Evolutionary conservation across 169 alveolate genomes (phyloP), one percentile per base, ranked within the genome.

Genomic region (Plasmodium malariae): DNA sequence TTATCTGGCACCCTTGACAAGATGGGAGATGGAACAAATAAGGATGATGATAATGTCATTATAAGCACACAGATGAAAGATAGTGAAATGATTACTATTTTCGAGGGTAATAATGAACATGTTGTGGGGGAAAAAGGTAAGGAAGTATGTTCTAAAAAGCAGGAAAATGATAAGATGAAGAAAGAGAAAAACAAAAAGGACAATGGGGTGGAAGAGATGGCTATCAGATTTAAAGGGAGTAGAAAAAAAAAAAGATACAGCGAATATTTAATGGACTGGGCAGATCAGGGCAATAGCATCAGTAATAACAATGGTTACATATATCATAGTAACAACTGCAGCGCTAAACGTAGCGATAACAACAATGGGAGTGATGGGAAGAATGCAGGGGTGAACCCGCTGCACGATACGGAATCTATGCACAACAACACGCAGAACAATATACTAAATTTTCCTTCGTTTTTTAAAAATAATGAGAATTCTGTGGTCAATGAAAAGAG

Each of bases 351-450:
- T 48, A 30, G 14, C 28, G 19, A 49, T 11, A 34, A 49, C 17
- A 37, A 62, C n/a, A 69, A 62, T 55, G 34, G 17, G 21, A 78
- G 43, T 11, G 76, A 78, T 48, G 26, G 24, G 28, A 78, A 36
- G 36, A 48, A n/a, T n/a, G n/a, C n/a, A n/a, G n/a, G 2, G 5
- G 48, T 21, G 6, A 86, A 86, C 43, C 92, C 92, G 0, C 59
- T 86, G 34, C 92, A 86, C 48, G 92, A 86, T 36, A 86, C 92
- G 21, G 87, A 86, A 17, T 70, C 92, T 0, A 11, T 86, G 1
- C 70, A 55, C 14, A 70, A 87, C 24, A 54, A 51, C 43, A n/a
- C 87, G 9, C 57, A 70, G 45, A 86, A 86, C 45, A 51, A 51
- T 43, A 17, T 67, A 2, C 62, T 86, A 43, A 86, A 71, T 49